Percentiles rank a stretch among this genome's conserved stretches.
Conservation (phyloP, 129 eudicot genomes). For the Chrysanthemum lavandulifolium region DNA sequence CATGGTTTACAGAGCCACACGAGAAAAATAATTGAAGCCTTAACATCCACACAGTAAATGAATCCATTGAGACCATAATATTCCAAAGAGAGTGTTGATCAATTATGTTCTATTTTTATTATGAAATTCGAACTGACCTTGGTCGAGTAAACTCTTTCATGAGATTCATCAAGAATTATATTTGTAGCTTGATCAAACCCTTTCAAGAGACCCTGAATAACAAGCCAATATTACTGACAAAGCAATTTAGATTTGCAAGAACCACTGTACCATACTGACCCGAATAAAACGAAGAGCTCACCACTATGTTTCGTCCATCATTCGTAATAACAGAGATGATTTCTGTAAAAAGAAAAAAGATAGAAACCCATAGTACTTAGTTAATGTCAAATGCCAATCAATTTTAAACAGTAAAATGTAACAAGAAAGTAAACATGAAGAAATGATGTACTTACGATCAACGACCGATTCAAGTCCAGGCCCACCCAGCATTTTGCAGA, state of each 20-base stretch:
- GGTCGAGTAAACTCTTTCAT: conserved; percentile 84
- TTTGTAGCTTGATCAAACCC: conserved; percentile 95
- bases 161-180: conserved; percentile 92
- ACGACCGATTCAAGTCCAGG: conserved; percentile 55
- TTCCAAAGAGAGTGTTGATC: neutral
- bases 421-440: neutral
- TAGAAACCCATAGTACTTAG: neutral
- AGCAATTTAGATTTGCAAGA: neutral
- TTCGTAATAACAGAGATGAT: conserved; percentile 75
- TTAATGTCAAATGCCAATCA: neutral
- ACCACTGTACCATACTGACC: neutral
- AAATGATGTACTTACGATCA: conserved; percentile 43
- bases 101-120: neutral
- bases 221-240: neutral
- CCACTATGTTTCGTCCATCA: conserved; percentile 90
- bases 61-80: neutral
- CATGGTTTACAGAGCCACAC: too few relatives aligned
- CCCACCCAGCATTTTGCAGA: conserved; percentile 40
- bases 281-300: conserved; percentile 32
- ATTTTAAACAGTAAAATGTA: neutral
- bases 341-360: conserved; percentile 37
- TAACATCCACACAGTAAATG: neutral
- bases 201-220: conserved; percentile 64
- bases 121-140: conserved; percentile 44
- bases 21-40: too few relatives aligned